These are phyloP conservation scores for Aspergillus sp. DNA, from an alignment of 2,329 filamentous ascomycete genomes.

Conservation along the genomic window DNA sequence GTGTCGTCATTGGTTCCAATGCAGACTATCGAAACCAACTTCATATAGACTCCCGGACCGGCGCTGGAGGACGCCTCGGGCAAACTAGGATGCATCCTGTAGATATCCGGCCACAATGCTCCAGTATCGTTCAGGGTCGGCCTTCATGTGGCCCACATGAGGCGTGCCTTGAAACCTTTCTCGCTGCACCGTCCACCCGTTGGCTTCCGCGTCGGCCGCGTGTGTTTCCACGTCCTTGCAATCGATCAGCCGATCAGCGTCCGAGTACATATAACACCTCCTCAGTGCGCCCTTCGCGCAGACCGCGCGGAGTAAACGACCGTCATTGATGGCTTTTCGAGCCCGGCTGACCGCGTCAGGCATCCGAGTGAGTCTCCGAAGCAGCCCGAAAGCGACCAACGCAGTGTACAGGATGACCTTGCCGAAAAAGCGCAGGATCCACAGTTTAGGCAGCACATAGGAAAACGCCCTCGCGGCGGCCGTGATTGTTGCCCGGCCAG, in stretches of 20 bases:
- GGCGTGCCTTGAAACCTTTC: conserved; percentile 28
- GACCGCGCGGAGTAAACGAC: conserved; percentile 9
- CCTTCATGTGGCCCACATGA: conserved; percentile 34
- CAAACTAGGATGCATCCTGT: too few species aligned
- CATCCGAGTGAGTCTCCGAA: conserved; percentile 10
- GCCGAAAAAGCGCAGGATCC: conserved; percentile 20
- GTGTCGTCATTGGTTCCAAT: too few species aligned
- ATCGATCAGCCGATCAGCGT: conserved; percentile 28
- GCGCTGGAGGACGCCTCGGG: too few species aligned
- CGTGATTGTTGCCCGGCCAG: conserved; percentile 26
- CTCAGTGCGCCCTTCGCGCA: conserved; percentile 5
- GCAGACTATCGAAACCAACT: too few species aligned
- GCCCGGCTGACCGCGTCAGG: conserved; percentile 19
- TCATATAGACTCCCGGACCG: too few species aligned
- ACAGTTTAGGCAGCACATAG: conserved; percentile 24
- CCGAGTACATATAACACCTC: conserved; percentile 34
- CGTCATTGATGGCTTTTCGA: conserved; percentile 24
- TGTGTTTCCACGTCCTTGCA: conserved; percentile 30
- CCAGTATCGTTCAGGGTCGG: conserved; percentile 33
- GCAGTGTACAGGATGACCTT: conserved; percentile 16
- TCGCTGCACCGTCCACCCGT: conserved; percentile 23
- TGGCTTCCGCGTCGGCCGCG: conserved; percentile 21
- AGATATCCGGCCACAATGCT: conserved; percentile 21
- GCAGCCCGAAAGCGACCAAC: conserved; percentile 13
- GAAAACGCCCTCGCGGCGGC: conserved; percentile 25